Evolutionary conservation across 2,329 filamentous ascomycete genomes (phyloP).

Genomic region (Cladobotryum mycophilum): DNA sequence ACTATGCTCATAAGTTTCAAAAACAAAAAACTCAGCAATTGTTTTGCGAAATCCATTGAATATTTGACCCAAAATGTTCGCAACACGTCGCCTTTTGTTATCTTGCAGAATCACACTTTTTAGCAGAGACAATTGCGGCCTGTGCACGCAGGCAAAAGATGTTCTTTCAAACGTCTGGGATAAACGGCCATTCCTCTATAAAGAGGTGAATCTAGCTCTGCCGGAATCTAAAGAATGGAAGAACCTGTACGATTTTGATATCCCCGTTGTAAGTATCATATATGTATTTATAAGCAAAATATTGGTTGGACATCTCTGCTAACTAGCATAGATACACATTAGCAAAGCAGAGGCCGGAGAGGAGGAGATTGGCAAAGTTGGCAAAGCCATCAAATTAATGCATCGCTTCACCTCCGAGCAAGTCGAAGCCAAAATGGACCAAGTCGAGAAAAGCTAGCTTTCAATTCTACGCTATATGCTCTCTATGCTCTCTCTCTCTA

Average conservation of each 20-base stretch:
- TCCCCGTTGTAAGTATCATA: conserved; percentile 59
- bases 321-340: conserved; percentile 49
- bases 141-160: conserved; percentile 62
- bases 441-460: conserved; percentile 33
- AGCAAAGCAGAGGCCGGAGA: conserved; percentile 48
- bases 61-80: conserved; percentile 38
- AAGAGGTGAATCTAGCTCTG: conserved; percentile 64
- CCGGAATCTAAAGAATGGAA: conserved; percentile 59
- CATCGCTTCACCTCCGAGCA: conserved; percentile 65
- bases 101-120: conserved; percentile 65
- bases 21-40: background rate
- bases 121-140: conserved; percentile 62
- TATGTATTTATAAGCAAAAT: background rate
- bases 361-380: conserved; percentile 48
- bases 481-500: background rate
- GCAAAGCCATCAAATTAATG: conserved; percentile 66
- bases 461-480: background rate
- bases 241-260: conserved; percentile 72
- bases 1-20: background rate
- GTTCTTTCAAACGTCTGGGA: conserved; percentile 65
- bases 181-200: conserved; percentile 58
- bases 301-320: background rate
- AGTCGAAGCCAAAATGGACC: conserved; percentile 63
- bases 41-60: background rate
- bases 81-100: conserved; percentile 44